Evolutionary conservation across 2,329 filamentous ascomycete species (phyloP), one percentile per base, ranked within the genome.

Genomic region (Aspergillus proliferans): DNA sequence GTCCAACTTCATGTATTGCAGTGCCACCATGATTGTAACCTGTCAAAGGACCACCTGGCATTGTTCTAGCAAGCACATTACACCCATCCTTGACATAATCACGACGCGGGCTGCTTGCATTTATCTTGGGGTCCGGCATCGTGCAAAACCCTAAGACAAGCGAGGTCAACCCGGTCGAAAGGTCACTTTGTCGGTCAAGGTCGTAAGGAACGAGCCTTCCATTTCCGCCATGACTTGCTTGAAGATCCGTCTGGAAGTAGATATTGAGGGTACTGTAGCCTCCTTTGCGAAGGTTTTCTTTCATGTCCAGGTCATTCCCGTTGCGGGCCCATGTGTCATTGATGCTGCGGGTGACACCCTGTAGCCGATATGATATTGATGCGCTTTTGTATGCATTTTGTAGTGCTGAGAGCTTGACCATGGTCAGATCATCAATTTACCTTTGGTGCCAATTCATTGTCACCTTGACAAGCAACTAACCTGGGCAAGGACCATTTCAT

Each of bases 191-290:
- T 10, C 54, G 52, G 19, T 49, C 64, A 45, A 62, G 63, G 47
- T 68, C 67, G 5, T 59, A 49, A 22, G 52, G 44, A 5, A 52
- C 49, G 21, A 52, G 54, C 4, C 60, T 59, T 5, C 60, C 58
- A 9, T 55, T 46, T 30, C 59, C 56, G 10, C 49, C 56, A 5
- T 59, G 45, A 4, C 61, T 53, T 0, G 60, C 52, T 28, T 70
- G 62, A 14, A 82, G 70, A 48, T 81, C 71, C 28, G 76, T 77
- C 62, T 82, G 77, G 68, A 82, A 82, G 67, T 82, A 83, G 51
- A 83, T 68, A 62, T 83, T 83, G 33, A 82, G 70, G 1, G 74
- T 73, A 36, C 58, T 53, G 64, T 83, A 83, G 36, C 62, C 74
- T 46, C 80, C 80, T 50, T 72, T 66, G 19, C 79, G 77, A 2